Evolutionary conservation across 352 stramenopile species (phyloP).

Genomic region (Globisporangium canariense): DNA sequence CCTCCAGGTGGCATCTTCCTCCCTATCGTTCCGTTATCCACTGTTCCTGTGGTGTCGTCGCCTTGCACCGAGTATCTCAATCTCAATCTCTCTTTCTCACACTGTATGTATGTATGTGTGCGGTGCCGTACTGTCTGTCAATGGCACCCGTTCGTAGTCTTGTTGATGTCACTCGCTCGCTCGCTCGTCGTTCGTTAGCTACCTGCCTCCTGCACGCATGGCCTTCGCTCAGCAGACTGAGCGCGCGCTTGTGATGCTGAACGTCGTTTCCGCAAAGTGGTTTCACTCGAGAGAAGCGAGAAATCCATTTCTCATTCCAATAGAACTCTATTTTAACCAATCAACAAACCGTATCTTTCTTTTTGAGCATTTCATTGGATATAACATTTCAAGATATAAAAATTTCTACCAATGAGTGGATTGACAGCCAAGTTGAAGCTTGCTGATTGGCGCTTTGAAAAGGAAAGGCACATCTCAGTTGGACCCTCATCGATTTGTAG

Average conservation of each 20-base stretch:
- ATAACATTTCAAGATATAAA: background rate
- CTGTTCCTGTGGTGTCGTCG: background rate
- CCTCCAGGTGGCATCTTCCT: slow-evolving; percentile 4
- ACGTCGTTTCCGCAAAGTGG: slow-evolving; percentile 8
- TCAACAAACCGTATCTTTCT: background rate
- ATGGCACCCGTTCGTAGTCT: too few relatives aligned
- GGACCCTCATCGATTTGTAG: background rate
- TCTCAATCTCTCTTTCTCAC: background rate
- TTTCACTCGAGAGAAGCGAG: background rate
- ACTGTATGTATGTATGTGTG: background rate
- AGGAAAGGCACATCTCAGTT: background rate
- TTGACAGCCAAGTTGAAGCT: slow-evolving; percentile 5
- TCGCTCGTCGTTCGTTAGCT: background rate
- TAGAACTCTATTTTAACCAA: background rate
- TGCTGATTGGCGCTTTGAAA: background rate
- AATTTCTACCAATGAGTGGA: background rate
- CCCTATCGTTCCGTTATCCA: background rate
- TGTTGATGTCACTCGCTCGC: background rate
- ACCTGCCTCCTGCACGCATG: background rate
- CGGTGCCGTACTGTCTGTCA: background rate
- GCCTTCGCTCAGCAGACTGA: background rate
- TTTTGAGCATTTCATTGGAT: background rate
- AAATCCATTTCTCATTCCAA: background rate
- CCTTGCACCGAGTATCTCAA: background rate
- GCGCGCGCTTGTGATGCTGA: background rate